Evolutionary conservation across 2,329 filamentous ascomycete species (phyloP), one percentile per base, ranked within the genome.

Genomic region (Colletotrichum sp.): DNA sequence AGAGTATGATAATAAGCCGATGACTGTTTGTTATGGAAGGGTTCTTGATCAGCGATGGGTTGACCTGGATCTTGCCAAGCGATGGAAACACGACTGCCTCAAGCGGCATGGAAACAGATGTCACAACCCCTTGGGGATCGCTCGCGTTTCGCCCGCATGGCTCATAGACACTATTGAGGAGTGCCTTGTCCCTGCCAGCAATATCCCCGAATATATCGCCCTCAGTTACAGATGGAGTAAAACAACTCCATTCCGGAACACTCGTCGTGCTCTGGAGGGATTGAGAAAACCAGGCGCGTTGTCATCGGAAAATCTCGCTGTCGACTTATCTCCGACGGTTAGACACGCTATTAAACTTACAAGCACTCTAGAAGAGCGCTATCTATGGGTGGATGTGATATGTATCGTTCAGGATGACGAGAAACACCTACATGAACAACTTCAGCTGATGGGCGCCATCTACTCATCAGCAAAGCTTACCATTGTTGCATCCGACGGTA

Each of bases 321-420:
- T 30, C 18, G 21, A 16, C 21, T 43, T 67, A 32, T 16, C 61
- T 34, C 7, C 5, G n/a, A 55, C 39, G 9, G 43, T 1, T 1
- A 32, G 63, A 9, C 43, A 55, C 2, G 36, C 57, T 21, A n/a
- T n/a, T 13, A n/a, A 26, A 39, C 13, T 28, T 6, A n/a, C 26
- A 0, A 21, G 13, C 26, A 6, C 34, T 4, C 18, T 69, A 10
- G 55, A 24, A 13, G 52, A 67, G 0, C 32, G 55, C 6, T 73
- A 67, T 48, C 16, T 72, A 57, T 68, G 64, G 71, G 63, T 65
- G 1, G 39, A 74, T n/a, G 30, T 55, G 9, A 28, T 74, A 5
- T 74, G 10, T 9, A 68, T 69, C 6, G 21, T 63, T 4, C 34
- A 64, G 6, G 65, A 68, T 34, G 6, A 65, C n/a, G 10, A 32